A percentile compares a stretch with the other conserved stretches of the same genome.
Conservation (phyloP, 2,329 filamentous ascomycete genomes). For the Clarireedia monteithiana region DNA sequence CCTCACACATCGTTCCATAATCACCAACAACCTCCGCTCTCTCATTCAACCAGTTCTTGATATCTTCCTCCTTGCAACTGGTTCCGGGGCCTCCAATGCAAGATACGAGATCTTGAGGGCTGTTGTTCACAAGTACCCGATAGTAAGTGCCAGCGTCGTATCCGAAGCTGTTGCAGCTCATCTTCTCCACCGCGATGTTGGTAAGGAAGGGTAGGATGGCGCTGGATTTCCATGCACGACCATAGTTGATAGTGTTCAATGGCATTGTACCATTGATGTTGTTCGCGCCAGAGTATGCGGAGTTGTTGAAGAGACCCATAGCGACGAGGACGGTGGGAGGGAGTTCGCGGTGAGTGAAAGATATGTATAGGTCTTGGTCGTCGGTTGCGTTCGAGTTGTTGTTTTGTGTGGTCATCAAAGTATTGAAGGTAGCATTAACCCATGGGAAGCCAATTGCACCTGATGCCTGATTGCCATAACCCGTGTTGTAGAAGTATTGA, state of each 20-base stretch:
- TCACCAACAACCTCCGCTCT: conserved; percentile 33
- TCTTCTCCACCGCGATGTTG: conserved; percentile 45
- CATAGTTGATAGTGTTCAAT: conserved; percentile 38
- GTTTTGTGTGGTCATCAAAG: conserved; percentile 26
- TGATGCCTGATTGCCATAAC: conserved; percentile 41
- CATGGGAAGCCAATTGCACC: conserved; percentile 43
- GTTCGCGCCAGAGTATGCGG: conserved; percentile 36
- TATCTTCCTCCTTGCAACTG: conserved; percentile 29
- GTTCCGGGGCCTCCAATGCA: conserved; percentile 43
- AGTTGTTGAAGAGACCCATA: conserved; percentile 48
- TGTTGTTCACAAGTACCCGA: conserved; percentile 42
- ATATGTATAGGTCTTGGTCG: conserved; percentile 44
- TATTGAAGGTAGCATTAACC: conserved; percentile 42
- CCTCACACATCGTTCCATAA: conserved; percentile 34
- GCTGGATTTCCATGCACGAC: conserved; percentile 42
- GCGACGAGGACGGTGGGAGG: conserved; percentile 46
- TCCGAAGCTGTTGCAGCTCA: conserved; percentile 43
- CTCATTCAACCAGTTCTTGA: conserved; percentile 15
- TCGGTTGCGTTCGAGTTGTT: conserved; percentile 27
- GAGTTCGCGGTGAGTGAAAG: conserved; percentile 47
- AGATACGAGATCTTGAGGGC: conserved; percentile 39
- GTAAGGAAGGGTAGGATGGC: conserved; percentile 45
- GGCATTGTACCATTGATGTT: conserved; percentile 45
- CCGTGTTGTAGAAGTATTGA: conserved; percentile 42
- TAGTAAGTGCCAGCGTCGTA: conserved; percentile 38